Evolutionary conservation across 2,329 filamentous ascomycete species (phyloP).

Genomic region (Neophaeococcomyces aloes): DNA sequence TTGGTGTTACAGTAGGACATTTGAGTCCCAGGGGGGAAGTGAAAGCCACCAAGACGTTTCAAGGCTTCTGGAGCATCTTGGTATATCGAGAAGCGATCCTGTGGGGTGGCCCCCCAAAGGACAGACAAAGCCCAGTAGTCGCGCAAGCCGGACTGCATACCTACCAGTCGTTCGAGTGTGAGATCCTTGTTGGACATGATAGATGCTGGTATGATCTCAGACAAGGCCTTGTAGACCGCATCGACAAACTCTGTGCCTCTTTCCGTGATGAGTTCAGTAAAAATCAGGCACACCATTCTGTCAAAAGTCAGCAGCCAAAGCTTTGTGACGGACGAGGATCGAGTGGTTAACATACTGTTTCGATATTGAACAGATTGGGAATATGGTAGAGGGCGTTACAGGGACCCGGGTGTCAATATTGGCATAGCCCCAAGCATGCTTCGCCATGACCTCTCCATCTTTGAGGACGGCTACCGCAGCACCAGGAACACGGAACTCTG

Average conservation of each 20-base stretch:
- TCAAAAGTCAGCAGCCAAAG: too few relatives aligned
- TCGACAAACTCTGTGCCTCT: constrained; percentile 24
- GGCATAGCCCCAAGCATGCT: constrained; percentile 36
- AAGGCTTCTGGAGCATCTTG: constrained; percentile 24
- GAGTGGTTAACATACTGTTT: constrained; percentile 36
- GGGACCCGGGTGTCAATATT: constrained; percentile 31
- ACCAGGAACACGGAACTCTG: constrained; percentile 30
- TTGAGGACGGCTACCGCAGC: constrained; percentile 34
- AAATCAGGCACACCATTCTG: constrained; percentile 26
- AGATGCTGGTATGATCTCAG: too few relatives aligned
- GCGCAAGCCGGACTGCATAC: constrained; percentile 36
- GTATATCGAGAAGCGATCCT: constrained; percentile 30
- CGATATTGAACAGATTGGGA: constrained; percentile 40
- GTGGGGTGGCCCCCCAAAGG: constrained; percentile 34
- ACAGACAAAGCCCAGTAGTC: constrained; percentile 38
- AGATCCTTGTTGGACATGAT: constrained; percentile 24
- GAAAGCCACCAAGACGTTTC: constrained; percentile 28
- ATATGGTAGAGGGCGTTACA: constrained; percentile 37
- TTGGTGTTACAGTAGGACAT: constrained; percentile 38
- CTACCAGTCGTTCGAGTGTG: constrained; percentile 29
- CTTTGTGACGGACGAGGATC: too few relatives aligned
- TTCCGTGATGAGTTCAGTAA: not conserved
- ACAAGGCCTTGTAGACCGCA: constrained; percentile 27
- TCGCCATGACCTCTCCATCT: constrained; percentile 32
- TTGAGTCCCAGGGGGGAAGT: constrained; percentile 35